Evolutionary conservation across 345 rosid genomes (phyloP).

Genomic region (Populus euphratica): DNA sequence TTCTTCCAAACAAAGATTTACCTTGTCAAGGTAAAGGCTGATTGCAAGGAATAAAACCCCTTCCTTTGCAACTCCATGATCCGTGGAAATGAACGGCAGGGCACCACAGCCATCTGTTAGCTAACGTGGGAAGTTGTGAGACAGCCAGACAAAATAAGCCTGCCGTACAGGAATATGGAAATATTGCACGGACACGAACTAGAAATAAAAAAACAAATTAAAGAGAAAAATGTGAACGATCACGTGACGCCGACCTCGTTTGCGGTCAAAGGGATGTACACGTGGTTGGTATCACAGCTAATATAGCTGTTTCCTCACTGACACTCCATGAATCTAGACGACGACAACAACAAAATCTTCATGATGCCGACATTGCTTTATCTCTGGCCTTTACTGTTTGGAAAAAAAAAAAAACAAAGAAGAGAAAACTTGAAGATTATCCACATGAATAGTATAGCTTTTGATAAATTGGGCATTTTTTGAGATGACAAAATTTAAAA

Average conservation of each 20-base stretch:
- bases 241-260: constrained; percentile 23
- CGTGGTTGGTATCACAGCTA: constrained; percentile 25
- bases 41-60: background rate
- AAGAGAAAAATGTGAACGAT: background rate
- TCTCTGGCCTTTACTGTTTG: background rate
- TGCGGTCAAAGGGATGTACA: constrained; percentile 7
- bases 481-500: no score
- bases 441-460: background rate
- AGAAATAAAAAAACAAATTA: no score
- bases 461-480: no score
- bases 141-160: background rate
- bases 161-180: background rate
- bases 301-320: constrained; percentile 12
- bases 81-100: background rate
- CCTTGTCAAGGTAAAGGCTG: background rate
- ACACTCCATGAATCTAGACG: constrained; percentile 1
- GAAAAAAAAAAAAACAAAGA: background rate
- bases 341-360: background rate
- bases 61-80: background rate
- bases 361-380: constrained; percentile 15
- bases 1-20: no score
- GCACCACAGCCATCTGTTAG: background rate
- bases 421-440: constrained; percentile 8
- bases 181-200: background rate
- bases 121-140: background rate